Conservation (phyloP, 2,329 filamentous ascomycete species). For the Colletotrichum theobromicola region DNA sequence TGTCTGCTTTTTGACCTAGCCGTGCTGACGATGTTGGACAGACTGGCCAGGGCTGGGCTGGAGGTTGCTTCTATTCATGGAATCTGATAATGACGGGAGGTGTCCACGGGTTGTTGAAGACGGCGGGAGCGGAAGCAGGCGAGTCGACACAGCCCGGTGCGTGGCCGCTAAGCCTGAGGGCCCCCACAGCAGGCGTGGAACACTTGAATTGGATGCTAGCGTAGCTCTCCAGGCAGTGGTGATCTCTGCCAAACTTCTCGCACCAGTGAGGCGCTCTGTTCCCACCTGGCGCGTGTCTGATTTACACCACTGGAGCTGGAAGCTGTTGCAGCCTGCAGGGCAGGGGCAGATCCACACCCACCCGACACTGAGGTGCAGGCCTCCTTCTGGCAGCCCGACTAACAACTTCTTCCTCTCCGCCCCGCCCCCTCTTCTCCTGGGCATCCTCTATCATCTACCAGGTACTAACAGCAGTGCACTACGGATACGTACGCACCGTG, state of each 20-base stretch:
- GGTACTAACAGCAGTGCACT: background rate
- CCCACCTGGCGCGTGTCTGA: background rate
- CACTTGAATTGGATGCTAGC: background rate
- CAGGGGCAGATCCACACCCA: slow-evolving; percentile 6
- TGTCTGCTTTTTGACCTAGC: background rate
- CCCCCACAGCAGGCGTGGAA: background rate
- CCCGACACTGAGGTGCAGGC: background rate
- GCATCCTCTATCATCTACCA: background rate
- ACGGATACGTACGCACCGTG: background rate
- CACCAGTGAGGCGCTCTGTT: background rate
- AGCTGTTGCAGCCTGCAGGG: background rate
- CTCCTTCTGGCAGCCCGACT: background rate
- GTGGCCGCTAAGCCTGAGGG: background rate
- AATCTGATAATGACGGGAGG: background rate
- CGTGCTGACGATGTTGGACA: background rate
- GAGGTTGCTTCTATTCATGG: background rate
- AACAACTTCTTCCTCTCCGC: background rate
- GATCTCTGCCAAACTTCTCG: background rate
- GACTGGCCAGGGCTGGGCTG: background rate
- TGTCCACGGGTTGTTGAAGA: background rate
- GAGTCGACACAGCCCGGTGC: background rate
- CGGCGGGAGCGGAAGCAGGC: background rate
- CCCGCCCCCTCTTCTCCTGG: background rate
- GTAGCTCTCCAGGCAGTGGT: background rate
- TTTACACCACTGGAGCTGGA: background rate